Percentiles rank a stretch among this genome's conserved stretches.
These are phyloP conservation scores for Aspergillus thermomutatus DNA, from an alignment of 2,329 filamentous ascomycete genomes.

Conservation along the genomic window DNA sequence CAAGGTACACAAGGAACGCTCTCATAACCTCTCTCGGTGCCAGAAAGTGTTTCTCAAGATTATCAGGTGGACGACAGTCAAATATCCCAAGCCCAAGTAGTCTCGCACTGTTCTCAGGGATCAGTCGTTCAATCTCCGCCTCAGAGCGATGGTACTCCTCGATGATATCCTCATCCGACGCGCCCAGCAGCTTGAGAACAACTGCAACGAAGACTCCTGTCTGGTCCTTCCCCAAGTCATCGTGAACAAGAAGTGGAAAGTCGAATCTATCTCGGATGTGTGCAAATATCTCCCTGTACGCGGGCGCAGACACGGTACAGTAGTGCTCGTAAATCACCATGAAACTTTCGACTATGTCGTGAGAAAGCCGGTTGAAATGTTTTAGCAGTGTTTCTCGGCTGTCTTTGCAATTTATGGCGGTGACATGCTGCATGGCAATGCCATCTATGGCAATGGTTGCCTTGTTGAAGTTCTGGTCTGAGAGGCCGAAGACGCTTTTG, in stretches of 20 bases:
- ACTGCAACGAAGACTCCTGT: constrained; percentile 69
- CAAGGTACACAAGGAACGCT: not conserved
- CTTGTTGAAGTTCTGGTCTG: not conserved
- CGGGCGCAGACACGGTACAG: not conserved
- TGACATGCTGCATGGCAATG: not conserved
- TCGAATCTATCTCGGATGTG: constrained; percentile 19
- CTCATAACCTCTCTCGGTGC: not conserved
- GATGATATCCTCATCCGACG: constrained; percentile 58
- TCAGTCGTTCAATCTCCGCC: not conserved
- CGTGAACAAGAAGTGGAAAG: constrained; percentile 63
- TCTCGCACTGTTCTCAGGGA: not conserved
- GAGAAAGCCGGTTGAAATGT: not conserved
- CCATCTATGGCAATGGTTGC: not conserved
- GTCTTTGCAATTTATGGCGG: not conserved
- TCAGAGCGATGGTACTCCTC: constrained; percentile 54
- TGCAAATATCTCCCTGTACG: not conserved
- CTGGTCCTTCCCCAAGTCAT: constrained; percentile 74
- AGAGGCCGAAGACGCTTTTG: not conserved
- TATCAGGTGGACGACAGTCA: not conserved
- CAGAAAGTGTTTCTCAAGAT: not conserved
- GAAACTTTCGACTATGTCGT: not conserved
- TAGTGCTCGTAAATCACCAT: not conserved
- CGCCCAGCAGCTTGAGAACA: constrained; percentile 61
- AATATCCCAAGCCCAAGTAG: not conserved
- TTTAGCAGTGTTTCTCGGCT: not conserved